Evolutionary conservation across 2,329 filamentous ascomycete genomes (phyloP).

Genomic region (Pseudocercospora fijiensis): DNA sequence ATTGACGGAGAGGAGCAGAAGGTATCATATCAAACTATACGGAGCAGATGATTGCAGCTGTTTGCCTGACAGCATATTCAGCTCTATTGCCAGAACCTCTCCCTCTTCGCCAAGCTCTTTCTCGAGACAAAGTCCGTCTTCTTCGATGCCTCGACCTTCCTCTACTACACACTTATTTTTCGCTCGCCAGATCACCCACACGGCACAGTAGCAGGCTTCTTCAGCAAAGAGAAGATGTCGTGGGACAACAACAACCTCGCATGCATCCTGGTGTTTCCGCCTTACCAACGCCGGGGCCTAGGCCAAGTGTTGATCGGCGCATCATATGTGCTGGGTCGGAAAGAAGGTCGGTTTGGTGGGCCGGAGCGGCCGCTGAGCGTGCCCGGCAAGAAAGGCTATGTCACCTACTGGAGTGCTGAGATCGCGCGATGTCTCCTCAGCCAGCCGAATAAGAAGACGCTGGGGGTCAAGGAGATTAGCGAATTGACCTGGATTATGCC

Average conservation of each 20-base stretch:
- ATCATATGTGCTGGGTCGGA: conserved; percentile 84
- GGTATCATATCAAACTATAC: conserved; percentile 25
- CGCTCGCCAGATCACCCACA: conserved; percentile 38
- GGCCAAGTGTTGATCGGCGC: conserved; percentile 88
- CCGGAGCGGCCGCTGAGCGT: conserved; percentile 92
- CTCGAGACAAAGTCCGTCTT: conserved; percentile 98
- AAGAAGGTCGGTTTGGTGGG: conserved; percentile 80
- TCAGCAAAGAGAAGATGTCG: conserved; percentile 97
- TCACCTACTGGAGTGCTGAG: conserved; percentile 81
- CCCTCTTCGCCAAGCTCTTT: conserved; percentile 94
- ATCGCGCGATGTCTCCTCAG: conserved; percentile 66
- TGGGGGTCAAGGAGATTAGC: conserved; percentile 71
- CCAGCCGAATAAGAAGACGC: conserved; percentile 47
- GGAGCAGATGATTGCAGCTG: not conserved
- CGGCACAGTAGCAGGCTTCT: conserved; percentile 81
- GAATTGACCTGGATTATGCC: conserved; percentile 76
- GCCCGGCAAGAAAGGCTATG: conserved; percentile 78
- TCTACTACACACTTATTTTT: conserved; percentile 89
- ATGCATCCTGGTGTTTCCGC: conserved; percentile 92
- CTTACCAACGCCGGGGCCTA: conserved; percentile 87
- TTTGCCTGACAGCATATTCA: conserved; percentile 24
- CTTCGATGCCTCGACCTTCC: conserved; percentile 91
- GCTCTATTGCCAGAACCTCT: conserved; percentile 92
- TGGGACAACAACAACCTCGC: conserved; percentile 99
- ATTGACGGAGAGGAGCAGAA: conserved; percentile 85